A percentile compares a stretch with the other conserved stretches of the same genome.
phyloP scores from a whole-genome alignment of 2,329 filamentous ascomycete species.

The Lasiodiplodia theobromae region DNA sequence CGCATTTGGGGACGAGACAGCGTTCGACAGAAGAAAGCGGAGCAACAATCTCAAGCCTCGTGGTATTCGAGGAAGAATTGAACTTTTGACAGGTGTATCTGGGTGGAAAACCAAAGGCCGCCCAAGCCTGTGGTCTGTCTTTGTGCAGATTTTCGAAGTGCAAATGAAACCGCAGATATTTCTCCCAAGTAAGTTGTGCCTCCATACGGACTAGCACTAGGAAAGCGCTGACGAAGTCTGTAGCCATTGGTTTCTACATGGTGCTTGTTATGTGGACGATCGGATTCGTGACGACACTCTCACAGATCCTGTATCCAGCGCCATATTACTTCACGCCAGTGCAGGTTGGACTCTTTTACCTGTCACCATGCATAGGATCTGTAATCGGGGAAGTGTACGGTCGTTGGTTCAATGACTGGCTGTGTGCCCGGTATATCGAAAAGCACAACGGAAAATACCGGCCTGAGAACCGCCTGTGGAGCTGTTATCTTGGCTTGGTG shows the following conservation, averaged over 20 bases:
- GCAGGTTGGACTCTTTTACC: constrained; percentile 41
- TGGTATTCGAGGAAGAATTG: constrained; percentile 12
- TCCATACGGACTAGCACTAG: too few relatives aligned
- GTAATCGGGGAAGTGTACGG: constrained; percentile 43
- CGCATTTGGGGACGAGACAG: constrained; percentile 43
- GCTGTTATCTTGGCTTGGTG: constrained; percentile 40
- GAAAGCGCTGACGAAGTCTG: neutral
- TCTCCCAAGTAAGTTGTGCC: constrained; percentile 7
- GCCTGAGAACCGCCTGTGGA: constrained; percentile 43
- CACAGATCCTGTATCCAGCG: constrained; percentile 35
- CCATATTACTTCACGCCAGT: constrained; percentile 27
- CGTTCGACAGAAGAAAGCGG: constrained; percentile 38
- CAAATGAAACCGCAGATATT: constrained; percentile 3
- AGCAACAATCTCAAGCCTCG: constrained; percentile 6
- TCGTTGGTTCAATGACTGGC: constrained; percentile 47
- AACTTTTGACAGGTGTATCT: neutral
- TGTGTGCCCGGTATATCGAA: constrained; percentile 41
- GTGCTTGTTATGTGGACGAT: constrained; percentile 39
- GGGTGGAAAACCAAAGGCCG: constrained; percentile 10
- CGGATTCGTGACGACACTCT: constrained; percentile 37
- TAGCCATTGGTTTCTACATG: constrained; percentile 32
- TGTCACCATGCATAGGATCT: constrained; percentile 45
- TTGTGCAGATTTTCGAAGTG: neutral
- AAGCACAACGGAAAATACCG: constrained; percentile 34
- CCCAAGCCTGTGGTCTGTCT: neutral